These are phyloP conservation scores for Sanghuangporus sanghuang DNA, from an alignment of 1,284 basidiomycete genomes.

Conservation along the genomic window DNA sequence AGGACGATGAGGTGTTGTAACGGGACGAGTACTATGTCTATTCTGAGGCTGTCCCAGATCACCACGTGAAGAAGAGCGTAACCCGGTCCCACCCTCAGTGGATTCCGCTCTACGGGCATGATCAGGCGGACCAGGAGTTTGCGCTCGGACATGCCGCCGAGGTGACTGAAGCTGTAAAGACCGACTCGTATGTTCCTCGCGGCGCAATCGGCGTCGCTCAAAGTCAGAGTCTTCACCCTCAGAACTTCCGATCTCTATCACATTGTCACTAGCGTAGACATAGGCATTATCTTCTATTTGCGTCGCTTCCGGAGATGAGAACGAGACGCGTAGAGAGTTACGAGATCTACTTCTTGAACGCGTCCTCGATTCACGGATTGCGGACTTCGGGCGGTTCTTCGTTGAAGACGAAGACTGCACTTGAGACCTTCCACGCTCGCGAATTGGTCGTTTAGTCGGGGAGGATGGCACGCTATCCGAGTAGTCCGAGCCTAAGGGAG, in stretches of 20 bases:
- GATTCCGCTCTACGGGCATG: background rate
- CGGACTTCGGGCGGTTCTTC: conserved; percentile 5
- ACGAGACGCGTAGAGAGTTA: conserved; percentile 10
- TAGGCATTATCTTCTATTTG: conserved; percentile 11
- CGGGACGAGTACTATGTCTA: background rate
- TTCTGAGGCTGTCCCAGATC: background rate
- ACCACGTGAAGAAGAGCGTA: background rate
- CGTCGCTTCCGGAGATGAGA: conserved; percentile 14
- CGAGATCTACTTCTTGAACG: background rate
- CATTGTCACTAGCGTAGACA: background rate
- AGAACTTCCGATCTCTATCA: background rate
- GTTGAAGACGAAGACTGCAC: background rate
- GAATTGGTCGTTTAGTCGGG: conserved; percentile 3
- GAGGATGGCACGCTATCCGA: conserved; percentile 11
- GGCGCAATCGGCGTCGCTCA: background rate
- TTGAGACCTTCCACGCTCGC: background rate
- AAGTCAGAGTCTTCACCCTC: background rate
- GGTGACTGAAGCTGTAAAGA: background rate
- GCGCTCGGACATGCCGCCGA: background rate
- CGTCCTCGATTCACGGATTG: conserved; percentile 8
- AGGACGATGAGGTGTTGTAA: background rate
- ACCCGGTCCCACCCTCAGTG: background rate
- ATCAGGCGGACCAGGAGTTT: conserved; percentile 9
- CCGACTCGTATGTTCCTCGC: background rate
- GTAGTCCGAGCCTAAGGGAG: conserved; percentile 14